Conservation (phyloP, 257 asterid species). For the Solanum verrucosum region DNA sequence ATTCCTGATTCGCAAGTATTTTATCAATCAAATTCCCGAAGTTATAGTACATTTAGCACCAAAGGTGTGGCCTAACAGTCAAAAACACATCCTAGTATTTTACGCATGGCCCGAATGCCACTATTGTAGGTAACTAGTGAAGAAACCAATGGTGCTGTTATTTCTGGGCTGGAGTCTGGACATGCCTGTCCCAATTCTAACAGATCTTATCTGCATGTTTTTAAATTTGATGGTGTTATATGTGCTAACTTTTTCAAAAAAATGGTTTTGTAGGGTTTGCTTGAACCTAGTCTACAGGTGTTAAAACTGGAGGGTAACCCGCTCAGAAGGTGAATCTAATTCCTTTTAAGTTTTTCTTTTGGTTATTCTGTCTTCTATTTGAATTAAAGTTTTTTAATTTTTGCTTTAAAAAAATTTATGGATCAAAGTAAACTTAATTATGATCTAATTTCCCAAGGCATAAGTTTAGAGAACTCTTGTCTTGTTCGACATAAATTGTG, state of each 20-base stretch:
- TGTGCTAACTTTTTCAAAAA: not conserved
- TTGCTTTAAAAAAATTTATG: not conserved
- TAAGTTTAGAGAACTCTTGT: not conserved
- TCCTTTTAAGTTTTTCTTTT: not conserved
- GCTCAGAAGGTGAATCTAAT: conserved; percentile 56
- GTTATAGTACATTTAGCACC: not conserved
- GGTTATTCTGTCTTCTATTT: not conserved
- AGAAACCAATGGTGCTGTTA: not conserved
- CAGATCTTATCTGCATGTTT: not conserved
- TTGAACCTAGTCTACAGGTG: conserved; percentile 76
- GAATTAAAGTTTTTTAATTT: not conserved
- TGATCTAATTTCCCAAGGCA: not conserved
- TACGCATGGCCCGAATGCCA: not conserved
- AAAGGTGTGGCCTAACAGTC: not conserved
- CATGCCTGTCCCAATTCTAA: not conserved
- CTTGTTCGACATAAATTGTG: not conserved
- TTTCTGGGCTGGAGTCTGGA: not conserved
- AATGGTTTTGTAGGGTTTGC: conserved; percentile 65
- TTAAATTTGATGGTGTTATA: not conserved
- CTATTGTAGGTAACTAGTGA: not conserved
- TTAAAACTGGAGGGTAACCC: conserved; percentile 86
- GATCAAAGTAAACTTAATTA: not conserved
- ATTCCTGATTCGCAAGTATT: not conserved
- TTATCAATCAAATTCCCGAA: not conserved
- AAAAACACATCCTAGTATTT: not conserved